Evolutionary conservation across 805 yeast genomes (phyloP).

Genomic region (Kuraishia capsulata): DNA sequence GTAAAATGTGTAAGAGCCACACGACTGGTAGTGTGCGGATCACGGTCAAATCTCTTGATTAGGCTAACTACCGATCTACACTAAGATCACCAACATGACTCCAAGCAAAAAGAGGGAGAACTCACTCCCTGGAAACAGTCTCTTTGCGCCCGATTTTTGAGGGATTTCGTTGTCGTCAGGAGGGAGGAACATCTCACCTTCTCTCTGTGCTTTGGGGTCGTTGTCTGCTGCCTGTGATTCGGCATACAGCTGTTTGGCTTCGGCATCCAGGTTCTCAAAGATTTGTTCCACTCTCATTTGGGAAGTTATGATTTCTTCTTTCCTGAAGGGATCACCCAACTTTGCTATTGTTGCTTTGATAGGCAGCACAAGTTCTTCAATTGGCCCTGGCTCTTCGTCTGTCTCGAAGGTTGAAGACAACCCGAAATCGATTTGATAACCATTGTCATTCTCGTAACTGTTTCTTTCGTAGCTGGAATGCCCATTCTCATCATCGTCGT

Average conservation of each 20-base stretch:
- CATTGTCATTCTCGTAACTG: slow-evolving; percentile 2
- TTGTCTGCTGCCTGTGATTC: not conserved
- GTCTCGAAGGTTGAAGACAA: not conserved
- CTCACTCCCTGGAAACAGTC: too few relatives aligned
- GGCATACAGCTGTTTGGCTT: not conserved
- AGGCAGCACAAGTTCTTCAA: not conserved
- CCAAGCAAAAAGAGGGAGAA: too few relatives aligned
- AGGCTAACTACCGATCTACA: too few relatives aligned
- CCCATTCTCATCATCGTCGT: slow-evolving; percentile 2
- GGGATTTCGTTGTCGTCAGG: slow-evolving; percentile 17
- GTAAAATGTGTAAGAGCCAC: too few relatives aligned
- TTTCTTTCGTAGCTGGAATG: slow-evolving; percentile 1
- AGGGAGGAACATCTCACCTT: slow-evolving; percentile 17
- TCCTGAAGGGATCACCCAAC: not conserved
- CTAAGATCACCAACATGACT: too few relatives aligned
- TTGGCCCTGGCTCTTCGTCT: not conserved
- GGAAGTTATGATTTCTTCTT: not conserved
- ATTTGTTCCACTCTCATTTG: not conserved
- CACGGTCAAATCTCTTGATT: too few relatives aligned
- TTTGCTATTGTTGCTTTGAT: not conserved
- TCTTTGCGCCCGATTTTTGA: not conserved
- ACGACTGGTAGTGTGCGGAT: too few relatives aligned
- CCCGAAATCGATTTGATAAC: not conserved
- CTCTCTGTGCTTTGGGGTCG: slow-evolving; percentile 7
- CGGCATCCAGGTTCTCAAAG: not conserved